A percentile compares a stretch with the other conserved stretches of the same genome.
phyloP scores from a whole-genome alignment of 805 yeast genomes.

The Lachancea dasiensis region DNA sequence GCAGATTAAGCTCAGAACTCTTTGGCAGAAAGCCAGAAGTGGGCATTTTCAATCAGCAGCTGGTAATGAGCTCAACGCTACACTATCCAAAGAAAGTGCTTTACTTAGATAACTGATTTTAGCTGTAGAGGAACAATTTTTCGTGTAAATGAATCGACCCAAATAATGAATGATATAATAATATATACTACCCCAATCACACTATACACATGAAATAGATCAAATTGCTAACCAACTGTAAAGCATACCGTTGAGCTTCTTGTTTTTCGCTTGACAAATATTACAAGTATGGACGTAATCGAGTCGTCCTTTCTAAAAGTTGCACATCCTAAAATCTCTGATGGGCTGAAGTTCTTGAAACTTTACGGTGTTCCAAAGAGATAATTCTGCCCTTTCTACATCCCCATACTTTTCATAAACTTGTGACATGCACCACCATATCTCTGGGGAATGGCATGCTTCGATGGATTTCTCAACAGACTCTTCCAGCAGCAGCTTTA shows the following conservation, averaged over 20 bases:
- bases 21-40: constrained; percentile 10
- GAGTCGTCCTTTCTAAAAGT: constrained; percentile 13
- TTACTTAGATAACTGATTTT: too few relatives aligned
- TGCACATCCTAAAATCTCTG: constrained; percentile 32
- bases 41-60: neutral
- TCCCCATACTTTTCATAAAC: constrained; percentile 58
- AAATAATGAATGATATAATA: too few relatives aligned
- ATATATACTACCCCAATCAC: too few relatives aligned
- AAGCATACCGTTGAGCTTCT: too few relatives aligned
- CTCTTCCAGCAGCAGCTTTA: constrained; percentile 37
- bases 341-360: constrained; percentile 59
- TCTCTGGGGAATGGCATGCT: constrained; percentile 47
- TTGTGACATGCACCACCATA: constrained; percentile 62
- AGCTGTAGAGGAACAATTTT: too few relatives aligned
- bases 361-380: constrained; percentile 59
- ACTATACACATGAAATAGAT: too few relatives aligned
- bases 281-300: neutral
- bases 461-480: constrained; percentile 33
- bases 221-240: too few relatives aligned
- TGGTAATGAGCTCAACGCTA: neutral
- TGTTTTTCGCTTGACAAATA: too few relatives aligned
- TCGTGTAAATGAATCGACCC: too few relatives aligned
- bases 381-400: constrained; percentile 39
- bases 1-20: constrained; percentile 10
- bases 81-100: too few relatives aligned